phyloP scores from a whole-genome alignment of 2,329 filamentous ascomycete genomes.

The Delphinella strobiligena region DNA sequence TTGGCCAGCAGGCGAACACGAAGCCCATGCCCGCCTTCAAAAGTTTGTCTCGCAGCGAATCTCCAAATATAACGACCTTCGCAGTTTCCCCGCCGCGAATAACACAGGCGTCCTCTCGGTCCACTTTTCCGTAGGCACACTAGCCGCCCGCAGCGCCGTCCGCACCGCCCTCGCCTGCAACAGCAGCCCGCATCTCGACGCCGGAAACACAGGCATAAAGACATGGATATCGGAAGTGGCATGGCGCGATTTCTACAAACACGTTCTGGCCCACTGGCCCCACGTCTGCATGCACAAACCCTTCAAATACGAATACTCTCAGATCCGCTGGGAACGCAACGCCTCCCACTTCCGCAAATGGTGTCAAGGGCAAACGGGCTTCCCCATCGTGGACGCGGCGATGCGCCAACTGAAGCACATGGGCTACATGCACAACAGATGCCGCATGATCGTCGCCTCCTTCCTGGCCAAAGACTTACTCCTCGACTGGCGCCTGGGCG shows the following conservation, averaged over 20 bases:
- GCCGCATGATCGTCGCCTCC: constrained; percentile 71
- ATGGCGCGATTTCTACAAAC: constrained; percentile 81
- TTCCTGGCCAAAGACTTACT: constrained; percentile 72
- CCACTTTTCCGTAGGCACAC: constrained; percentile 57
- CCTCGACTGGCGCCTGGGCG: constrained; percentile 73
- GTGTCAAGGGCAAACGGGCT: constrained; percentile 63
- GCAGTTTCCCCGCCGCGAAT: constrained; percentile 53
- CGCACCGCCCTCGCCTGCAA: constrained; percentile 51
- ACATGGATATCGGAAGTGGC: constrained; percentile 74
- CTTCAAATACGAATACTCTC: constrained; percentile 73
- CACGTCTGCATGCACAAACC: constrained; percentile 69
- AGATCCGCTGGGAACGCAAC: constrained; percentile 74
- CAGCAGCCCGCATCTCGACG: constrained; percentile 51
- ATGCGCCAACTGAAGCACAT: constrained; percentile 63
- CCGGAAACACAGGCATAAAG: constrained; percentile 51
- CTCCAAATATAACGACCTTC: constrained; percentile 46
- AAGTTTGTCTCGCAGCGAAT: constrained; percentile 58
- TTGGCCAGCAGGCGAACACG: constrained; percentile 67
- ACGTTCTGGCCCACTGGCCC: constrained; percentile 75
- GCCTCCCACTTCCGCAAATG: constrained; percentile 57
- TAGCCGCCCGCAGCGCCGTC: constrained; percentile 57
- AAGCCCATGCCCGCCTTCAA: constrained; percentile 50
- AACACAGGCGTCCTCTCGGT: constrained; percentile 60
- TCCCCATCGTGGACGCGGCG: constrained; percentile 73
- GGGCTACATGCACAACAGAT: constrained; percentile 76